Base-by-base conservation (phyloP, 352 stramenopile species). In the Thalassiosira exigua region DNA sequence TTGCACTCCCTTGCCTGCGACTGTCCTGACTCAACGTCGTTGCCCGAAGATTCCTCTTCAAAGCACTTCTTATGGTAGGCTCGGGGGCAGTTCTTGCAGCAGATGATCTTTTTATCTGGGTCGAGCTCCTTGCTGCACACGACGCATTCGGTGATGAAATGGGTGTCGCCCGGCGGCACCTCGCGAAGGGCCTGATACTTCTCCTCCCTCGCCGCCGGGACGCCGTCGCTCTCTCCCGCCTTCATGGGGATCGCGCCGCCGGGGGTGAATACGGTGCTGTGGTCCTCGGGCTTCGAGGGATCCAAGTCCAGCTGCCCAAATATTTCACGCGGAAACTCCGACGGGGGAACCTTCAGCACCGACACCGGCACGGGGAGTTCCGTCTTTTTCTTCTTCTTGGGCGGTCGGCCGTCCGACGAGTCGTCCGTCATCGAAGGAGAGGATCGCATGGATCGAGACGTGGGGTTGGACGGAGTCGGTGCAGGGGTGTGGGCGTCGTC, bases 81-180 rank as follows among this genome's bases (percentile, higher is more conserved):
- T 44, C 95, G 86, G 1, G 95, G 95, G 66, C 96, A 98, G 12
- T 92, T 93, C 67, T 96, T 94, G 69, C 96, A 98, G 75, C 92
- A 96, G 0, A 97, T 81, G 17, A 98, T 42, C n/a, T 58, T 30
- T 4, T 56, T 29, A 60, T 96, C 91, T 1, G 95, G 95, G n/a
- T 89, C 39, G 11, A n/a, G 39, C 39, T 17, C 90, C 14, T 93
- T 86, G 2, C 75, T 67, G 66, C 96, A 98, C 0, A 96, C 88
- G 54, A 89, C 91, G 75, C 96, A 98, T 68, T 96, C 91, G 19
- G 39, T 21, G 30, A 77, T n/a, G n/a, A n/a, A 72, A 48, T 76
- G 62, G 22, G 9, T 65, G 1, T 39, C 21, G 30, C 29, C 53
- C 22, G 44, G 4, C 32, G 48, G 14, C 29, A 21, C 24, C n/a